A percentile compares a stretch with the other conserved stretches of the same genome.
These are phyloP conservation scores for Lizonia empirigonia DNA, from an alignment of 2,329 filamentous ascomycete genomes.

Conservation along the genomic window DNA sequence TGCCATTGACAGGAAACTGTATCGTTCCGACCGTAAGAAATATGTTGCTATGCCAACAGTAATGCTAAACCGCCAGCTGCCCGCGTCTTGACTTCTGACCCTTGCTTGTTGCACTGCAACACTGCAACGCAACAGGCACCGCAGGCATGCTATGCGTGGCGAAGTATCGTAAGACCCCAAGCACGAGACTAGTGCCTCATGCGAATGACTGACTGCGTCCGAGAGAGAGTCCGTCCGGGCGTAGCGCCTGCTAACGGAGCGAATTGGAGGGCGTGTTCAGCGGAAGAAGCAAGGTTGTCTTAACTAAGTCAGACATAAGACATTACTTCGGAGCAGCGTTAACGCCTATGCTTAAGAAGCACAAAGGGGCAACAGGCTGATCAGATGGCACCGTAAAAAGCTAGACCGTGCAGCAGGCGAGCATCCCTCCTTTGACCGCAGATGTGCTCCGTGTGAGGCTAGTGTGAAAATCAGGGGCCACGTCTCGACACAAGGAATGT, in stretches of 20 bases:
- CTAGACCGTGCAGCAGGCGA: background rate
- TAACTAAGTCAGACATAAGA: too few species aligned
- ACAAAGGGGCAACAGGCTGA: background rate
- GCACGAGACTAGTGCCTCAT: background rate
- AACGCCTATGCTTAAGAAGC: background rate
- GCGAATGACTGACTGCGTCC: background rate
- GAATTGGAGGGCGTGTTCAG: background rate
- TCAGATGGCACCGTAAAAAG: background rate
- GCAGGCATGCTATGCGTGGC: background rate
- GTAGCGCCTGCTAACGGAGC: background rate
- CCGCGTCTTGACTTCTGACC: background rate
- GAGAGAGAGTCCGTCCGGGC: background rate
- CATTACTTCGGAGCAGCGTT: too few species aligned
- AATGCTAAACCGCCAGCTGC: background rate
- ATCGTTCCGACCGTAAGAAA: background rate
- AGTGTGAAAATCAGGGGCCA: background rate
- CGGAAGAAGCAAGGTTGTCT: background rate
- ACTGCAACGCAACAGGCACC: background rate
- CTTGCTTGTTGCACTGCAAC: background rate
- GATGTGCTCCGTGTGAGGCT: background rate
- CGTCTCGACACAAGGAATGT: background rate
- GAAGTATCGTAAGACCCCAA: background rate
- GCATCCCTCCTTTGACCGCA: background rate
- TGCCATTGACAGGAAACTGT: conserved; percentile 2
- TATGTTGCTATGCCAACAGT: background rate